Evolutionary conservation across 2,329 filamentous ascomycete genomes (phyloP).

Genomic region (Sphaerostilbella broomeana): DNA sequence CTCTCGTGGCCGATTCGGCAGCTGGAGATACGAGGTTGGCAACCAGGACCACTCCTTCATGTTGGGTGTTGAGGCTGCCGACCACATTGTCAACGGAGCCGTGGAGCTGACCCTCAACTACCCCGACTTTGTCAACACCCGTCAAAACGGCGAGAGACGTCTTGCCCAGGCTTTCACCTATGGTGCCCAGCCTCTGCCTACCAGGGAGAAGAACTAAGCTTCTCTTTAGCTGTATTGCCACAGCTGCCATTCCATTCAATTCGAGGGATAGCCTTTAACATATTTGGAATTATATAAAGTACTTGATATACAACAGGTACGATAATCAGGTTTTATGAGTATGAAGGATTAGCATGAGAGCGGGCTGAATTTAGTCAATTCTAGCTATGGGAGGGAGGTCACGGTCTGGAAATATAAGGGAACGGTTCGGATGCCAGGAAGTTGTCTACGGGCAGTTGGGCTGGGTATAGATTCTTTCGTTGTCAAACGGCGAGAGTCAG

Average conservation of each 20-base stretch:
- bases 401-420: conserved; percentile 20
- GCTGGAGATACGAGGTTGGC: conserved; percentile 94
- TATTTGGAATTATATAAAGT: conserved; percentile 9
- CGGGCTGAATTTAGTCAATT: conserved; percentile 17
- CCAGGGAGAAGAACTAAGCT: conserved; percentile 17
- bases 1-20: conserved; percentile 94
- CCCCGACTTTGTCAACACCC: conserved; percentile 87
- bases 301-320: conserved; percentile 17
- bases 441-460: conserved; percentile 10
- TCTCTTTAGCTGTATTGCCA: background rate
- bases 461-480: conserved; percentile 11
- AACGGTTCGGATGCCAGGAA: conserved; percentile 3
- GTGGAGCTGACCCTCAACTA: conserved; percentile 94
- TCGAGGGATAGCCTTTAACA: background rate
- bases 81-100: conserved; percentile 82
- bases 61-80: conserved; percentile 88
- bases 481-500: conserved; percentile 1
- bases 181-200: conserved; percentile 23
- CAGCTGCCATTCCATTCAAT: background rate
- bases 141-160: conserved; percentile 50
- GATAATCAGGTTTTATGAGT: conserved; percentile 21
- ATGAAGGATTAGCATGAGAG: conserved; percentile 19
- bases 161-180: conserved; percentile 41
- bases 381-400: conserved; percentile 16
- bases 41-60: conserved; percentile 99